Conservation (phyloP, 345 rosid genomes). For the Salix koriyanagi region DNA sequence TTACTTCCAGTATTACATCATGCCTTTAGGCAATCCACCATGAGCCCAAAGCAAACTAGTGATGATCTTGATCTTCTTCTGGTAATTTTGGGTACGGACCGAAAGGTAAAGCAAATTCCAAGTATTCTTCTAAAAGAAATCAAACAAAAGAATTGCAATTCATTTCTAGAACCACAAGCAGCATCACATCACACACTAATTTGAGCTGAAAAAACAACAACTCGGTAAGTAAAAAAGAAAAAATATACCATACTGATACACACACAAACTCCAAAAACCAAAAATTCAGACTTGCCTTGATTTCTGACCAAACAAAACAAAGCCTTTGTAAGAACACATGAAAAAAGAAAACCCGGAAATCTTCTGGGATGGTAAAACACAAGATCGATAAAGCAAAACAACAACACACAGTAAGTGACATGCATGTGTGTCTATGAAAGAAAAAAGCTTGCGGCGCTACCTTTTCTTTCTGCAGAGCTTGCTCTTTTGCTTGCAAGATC, state of each 20-base stretch:
- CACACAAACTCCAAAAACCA: background rate
- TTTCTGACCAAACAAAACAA: background rate
- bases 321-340: background rate
- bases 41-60: background rate
- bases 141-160: background rate
- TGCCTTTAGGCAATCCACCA: background rate
- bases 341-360: background rate
- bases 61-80: background rate
- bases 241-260: background rate
- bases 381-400: background rate
- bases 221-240: background rate
- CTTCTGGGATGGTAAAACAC: background rate
- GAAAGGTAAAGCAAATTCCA: background rate
- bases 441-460: conserved; percentile 11
- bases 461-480: conserved; percentile 10
- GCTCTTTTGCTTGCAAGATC: conserved; percentile 17
- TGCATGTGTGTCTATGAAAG: background rate
- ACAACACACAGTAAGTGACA: background rate
- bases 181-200: background rate
- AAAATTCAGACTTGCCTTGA: background rate
- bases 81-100: background rate
- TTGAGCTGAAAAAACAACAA: background rate
- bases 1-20: background rate
- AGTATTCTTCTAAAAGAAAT: background rate
- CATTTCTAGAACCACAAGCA: background rate